Evolutionary conservation across 371 early-diverging fungal genomes (phyloP).

Genomic region (Smittium mucronatum): DNA sequence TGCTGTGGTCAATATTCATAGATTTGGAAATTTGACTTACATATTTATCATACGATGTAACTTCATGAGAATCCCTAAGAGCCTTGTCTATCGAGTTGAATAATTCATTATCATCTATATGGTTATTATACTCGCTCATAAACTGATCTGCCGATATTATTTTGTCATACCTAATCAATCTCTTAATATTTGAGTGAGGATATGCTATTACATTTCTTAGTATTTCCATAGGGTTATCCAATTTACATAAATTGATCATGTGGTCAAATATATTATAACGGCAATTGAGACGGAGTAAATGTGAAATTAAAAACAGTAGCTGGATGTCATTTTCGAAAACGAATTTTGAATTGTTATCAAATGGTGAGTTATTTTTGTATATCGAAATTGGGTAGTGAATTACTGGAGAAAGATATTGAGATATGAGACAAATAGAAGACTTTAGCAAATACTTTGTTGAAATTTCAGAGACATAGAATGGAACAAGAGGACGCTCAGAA

Average conservation of each 20-base stretch:
- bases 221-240: neutral
- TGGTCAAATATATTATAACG: neutral
- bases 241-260: neutral
- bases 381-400: neutral
- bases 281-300: neutral
- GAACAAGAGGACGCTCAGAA: conserved; percentile 6
- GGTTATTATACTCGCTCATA: neutral
- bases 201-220: neutral
- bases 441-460: conserved; percentile 6
- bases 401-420: neutral
- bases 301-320: neutral
- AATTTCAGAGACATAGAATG: conserved; percentile 9
- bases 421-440: neutral
- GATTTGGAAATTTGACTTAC: neutral
- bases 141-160: no score
- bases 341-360: neutral
- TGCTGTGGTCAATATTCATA: neutral
- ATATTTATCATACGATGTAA: neutral
- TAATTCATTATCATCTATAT: neutral
- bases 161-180: no score
- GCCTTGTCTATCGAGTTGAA: neutral
- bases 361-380: neutral
- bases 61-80: neutral
- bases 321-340: neutral
- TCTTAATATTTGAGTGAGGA: neutral